These are phyloP conservation scores for Plectosphaerella cucumerina DNA, from an alignment of 2,329 filamentous ascomycete species.

Conservation along the genomic window DNA sequence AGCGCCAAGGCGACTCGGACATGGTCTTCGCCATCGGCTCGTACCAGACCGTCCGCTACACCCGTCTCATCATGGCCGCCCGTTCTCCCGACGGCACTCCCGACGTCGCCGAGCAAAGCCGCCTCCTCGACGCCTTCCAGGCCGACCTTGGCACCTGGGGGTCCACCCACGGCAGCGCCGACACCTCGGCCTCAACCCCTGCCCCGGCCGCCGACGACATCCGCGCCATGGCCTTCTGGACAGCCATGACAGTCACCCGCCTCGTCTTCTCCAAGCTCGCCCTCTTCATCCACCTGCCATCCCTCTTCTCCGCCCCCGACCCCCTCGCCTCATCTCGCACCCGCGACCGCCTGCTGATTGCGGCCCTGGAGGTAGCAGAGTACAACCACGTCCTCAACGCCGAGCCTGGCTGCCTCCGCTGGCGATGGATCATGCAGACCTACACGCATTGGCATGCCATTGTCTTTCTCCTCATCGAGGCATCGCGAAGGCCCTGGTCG, in stretches of 20 bases:
- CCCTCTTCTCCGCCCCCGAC: constrained; percentile 36
- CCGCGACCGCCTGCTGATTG: constrained; percentile 40
- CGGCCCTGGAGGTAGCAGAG: constrained; percentile 51
- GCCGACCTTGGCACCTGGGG: constrained; percentile 30
- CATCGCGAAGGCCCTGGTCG: constrained; percentile 40
- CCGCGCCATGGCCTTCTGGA: constrained; percentile 30
- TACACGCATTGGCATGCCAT: constrained; percentile 58
- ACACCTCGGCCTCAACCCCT: constrained; percentile 20
- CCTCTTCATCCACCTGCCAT: constrained; percentile 48
- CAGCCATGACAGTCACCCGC: constrained; percentile 29
- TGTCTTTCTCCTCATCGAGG: constrained; percentile 50
- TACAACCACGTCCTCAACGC: constrained; percentile 51
- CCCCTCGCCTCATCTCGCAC: constrained; percentile 32
- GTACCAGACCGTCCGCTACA: constrained; percentile 28
- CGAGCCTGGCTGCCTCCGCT: constrained; percentile 42
- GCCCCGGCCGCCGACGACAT: constrained; percentile 30
- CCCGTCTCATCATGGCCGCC: constrained; percentile 31
- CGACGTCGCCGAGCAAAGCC: constrained; percentile 35
- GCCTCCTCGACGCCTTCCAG: constrained; percentile 41
- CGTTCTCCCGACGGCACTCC: constrained; percentile 19
- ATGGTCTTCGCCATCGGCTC: constrained; percentile 37
- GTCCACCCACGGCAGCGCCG: constrained; percentile 34
- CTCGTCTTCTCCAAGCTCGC: constrained; percentile 51
- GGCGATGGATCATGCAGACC: constrained; percentile 56
- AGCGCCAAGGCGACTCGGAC: constrained; percentile 50